phyloP scores from a whole-genome alignment of 345 rosid genomes.

The Moricandia arvensis region DNA sequence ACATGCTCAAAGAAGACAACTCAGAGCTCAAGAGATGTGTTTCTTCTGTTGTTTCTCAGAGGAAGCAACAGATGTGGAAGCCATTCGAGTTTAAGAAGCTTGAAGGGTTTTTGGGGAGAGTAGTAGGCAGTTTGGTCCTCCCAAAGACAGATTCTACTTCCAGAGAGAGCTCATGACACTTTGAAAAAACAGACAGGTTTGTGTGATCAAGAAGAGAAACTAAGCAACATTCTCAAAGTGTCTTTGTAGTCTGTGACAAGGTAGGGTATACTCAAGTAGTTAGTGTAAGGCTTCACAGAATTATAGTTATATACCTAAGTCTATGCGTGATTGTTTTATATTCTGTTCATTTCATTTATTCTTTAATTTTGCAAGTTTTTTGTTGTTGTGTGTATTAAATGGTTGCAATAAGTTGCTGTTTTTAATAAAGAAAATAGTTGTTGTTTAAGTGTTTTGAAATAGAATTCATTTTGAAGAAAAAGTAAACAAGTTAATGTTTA shows the following conservation, averaged over 20 bases:
- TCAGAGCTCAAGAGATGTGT: slow-evolving; percentile 32
- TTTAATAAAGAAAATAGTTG: no score
- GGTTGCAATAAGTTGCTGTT: no score
- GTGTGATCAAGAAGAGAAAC: slow-evolving; percentile 13
- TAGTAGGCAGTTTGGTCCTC: slow-evolving; percentile 20
- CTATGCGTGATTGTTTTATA: slow-evolving; percentile 3
- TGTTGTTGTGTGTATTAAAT: no score
- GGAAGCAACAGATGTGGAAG: slow-evolving; percentile 29
- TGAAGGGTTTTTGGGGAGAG: slow-evolving; percentile 24
- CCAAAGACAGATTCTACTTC: slow-evolving; percentile 24
- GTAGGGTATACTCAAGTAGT: slow-evolving; percentile 23
- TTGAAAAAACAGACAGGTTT: neutral
- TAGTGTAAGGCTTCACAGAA: slow-evolving; percentile 13
- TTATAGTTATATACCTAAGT: neutral
- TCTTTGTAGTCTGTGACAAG: slow-evolving; percentile 13
- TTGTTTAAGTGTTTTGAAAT: no score
- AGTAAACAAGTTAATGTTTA: no score
- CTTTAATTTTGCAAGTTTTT: neutral
- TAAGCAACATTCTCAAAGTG: neutral
- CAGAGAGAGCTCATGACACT: slow-evolving; percentile 25
- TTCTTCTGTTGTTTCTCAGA: slow-evolving; percentile 15
- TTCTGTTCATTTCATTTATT: neutral
- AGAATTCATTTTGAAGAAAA: no score
- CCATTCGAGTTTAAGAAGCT: slow-evolving; percentile 32
- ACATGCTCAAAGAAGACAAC: slow-evolving; percentile 39